Conservation (phyloP, 805 yeast genomes). For the Ogataea degrootiae region DNA sequence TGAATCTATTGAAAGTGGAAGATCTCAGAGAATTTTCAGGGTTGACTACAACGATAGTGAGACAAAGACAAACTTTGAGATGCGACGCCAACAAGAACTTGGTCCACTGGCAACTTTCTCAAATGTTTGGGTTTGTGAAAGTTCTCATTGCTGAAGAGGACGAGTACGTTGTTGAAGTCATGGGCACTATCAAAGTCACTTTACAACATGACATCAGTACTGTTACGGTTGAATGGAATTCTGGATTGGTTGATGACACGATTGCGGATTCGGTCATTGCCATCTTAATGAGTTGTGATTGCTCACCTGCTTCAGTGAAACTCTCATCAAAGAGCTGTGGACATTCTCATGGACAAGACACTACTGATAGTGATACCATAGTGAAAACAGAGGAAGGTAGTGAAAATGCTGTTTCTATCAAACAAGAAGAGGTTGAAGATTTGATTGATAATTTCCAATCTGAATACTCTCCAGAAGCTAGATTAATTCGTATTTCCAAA, state of each 20-base stretch:
- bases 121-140: slow-evolving; percentile 88
- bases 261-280: slow-evolving; percentile 94
- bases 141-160: slow-evolving; percentile 52
- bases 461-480: slow-evolving; percentile 31
- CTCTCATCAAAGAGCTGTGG: slow-evolving; percentile 58
- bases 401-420: neutral
- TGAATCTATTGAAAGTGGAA: slow-evolving; percentile 74
- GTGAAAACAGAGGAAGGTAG: too few species aligned
- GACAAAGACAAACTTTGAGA: slow-evolving; percentile 72
- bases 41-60: slow-evolving; percentile 76
- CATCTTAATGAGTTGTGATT: slow-evolving; percentile 83
- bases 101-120: slow-evolving; percentile 84
- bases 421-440: slow-evolving; percentile 10
- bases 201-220: slow-evolving; percentile 38
- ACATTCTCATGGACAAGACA: slow-evolving; percentile 21
- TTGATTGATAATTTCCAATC: slow-evolving; percentile 19
- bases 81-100: slow-evolving; percentile 79
- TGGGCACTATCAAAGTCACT: slow-evolving; percentile 57
- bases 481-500: slow-evolving; percentile 52
- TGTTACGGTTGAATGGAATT: slow-evolving; percentile 83
- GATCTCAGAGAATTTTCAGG: slow-evolving; percentile 89
- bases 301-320: slow-evolving; percentile 93
- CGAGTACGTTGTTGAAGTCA: slow-evolving; percentile 49
- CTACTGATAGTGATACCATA: slow-evolving; percentile 3
- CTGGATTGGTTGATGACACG: slow-evolving; percentile 84